These are phyloP conservation scores for Akanthomyces uredinophilus DNA, from an alignment of 2,329 filamentous ascomycete species.

Conservation along the genomic window DNA sequence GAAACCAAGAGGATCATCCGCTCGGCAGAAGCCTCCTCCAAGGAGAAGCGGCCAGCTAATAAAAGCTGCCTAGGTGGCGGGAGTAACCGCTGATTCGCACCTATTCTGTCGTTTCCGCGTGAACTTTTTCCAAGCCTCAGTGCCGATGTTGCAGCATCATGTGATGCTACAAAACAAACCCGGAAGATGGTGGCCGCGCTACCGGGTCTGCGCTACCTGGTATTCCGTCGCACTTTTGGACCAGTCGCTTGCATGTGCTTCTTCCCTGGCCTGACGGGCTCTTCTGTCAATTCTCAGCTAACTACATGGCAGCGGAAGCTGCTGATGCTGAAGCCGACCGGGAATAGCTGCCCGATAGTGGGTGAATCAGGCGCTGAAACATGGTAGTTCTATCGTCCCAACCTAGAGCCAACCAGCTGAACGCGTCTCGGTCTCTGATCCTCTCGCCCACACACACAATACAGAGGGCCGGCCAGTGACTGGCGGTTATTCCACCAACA, in stretches of 20 bases:
- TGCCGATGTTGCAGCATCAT: not conserved
- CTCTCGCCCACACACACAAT: not conserved
- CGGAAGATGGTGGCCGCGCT: not conserved
- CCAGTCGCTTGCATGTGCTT: slow-evolving; percentile 7
- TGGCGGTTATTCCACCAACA: not conserved
- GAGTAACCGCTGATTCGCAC: slow-evolving; percentile 6
- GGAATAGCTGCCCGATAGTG: slow-evolving; percentile 10
- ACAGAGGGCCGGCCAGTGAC: not conserved
- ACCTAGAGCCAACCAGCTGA: not conserved
- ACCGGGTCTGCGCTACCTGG: not conserved
- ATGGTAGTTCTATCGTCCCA: not conserved
- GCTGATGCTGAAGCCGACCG: not conserved
- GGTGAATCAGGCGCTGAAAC: slow-evolving; percentile 10
- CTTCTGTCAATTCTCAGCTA: not conserved
- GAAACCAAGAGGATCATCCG: not conserved
- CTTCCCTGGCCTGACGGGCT: not conserved
- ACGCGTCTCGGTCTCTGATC: not conserved
- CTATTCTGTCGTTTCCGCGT: not conserved
- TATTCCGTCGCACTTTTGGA: not conserved
- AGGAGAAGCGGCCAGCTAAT: not conserved
- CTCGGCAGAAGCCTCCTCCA: not conserved
- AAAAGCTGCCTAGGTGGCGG: not conserved
- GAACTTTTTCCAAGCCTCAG: not conserved
- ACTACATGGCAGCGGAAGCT: too few species aligned
- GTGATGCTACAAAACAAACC: not conserved